Conservation (phyloP, 2,329 filamentous ascomycete genomes). For the Colletotrichum paranaense region DNA sequence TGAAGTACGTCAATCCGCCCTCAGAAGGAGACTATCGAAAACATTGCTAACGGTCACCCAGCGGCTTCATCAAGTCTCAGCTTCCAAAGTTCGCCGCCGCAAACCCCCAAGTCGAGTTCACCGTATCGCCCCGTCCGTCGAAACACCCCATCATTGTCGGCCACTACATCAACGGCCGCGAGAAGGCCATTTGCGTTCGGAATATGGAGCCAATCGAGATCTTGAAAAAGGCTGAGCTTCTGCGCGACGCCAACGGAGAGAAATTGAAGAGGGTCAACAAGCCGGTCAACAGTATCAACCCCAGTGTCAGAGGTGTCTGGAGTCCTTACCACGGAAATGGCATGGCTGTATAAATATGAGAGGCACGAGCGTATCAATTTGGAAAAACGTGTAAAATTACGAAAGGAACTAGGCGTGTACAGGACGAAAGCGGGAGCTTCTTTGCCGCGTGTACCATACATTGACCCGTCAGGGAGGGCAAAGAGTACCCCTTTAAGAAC, state of each 20-base stretch:
- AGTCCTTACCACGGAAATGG: conserved; percentile 75
- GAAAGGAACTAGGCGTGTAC: conserved; percentile 9
- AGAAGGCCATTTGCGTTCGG: conserved; percentile 88
- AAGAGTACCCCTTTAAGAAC: conserved; percentile 13
- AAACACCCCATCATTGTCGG: conserved; percentile 91
- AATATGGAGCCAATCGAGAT: conserved; percentile 87
- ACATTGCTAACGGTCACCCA: conserved; percentile 52
- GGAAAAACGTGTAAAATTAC: conserved; percentile 19
- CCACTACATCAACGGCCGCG: conserved; percentile 90
- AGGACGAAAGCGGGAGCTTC: conserved; percentile 9
- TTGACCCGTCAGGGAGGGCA: conserved; percentile 14
- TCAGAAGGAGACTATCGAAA: background rate
- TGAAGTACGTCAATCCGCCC: conserved; percentile 73
- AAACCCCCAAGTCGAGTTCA: conserved; percentile 92
- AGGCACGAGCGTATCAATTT: conserved; percentile 8
- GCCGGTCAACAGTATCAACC: conserved; percentile 72
- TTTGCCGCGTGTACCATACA: conserved; percentile 32
- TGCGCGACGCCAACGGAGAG: conserved; percentile 81
- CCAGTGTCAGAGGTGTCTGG: conserved; percentile 77
- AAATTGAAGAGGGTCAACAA: conserved; percentile 74
- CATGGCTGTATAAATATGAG: conserved; percentile 58
- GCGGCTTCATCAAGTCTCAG: conserved; percentile 82
- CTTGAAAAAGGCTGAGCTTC: conserved; percentile 78
- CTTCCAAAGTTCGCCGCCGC: conserved; percentile 82
- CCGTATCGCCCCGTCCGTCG: conserved; percentile 87